These are phyloP conservation scores for Colletotrichum liriopes DNA, from an alignment of 2,329 filamentous ascomycete genomes.

Conservation along the genomic window DNA sequence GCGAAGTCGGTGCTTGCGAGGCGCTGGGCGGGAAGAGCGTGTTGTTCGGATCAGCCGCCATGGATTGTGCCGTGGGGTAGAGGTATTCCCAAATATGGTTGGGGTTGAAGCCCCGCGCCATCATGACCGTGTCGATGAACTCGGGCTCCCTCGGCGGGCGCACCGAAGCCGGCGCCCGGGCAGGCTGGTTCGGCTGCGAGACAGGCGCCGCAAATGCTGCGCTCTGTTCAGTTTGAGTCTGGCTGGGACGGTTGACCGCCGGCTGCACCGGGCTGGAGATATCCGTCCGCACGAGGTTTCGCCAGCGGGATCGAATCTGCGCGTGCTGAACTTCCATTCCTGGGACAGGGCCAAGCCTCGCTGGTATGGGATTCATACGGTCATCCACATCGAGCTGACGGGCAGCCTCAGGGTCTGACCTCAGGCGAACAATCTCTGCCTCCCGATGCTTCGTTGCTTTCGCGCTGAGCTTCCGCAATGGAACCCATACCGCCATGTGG, in stretches of 20 bases:
- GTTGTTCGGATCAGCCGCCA: constrained; percentile 35
- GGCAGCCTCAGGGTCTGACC: constrained; percentile 64
- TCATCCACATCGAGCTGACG: constrained; percentile 66
- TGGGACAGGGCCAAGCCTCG: constrained; percentile 64
- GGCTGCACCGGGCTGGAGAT: constrained; percentile 46
- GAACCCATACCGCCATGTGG: constrained; percentile 67
- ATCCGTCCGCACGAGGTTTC: constrained; percentile 61
- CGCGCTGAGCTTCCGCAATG: constrained; percentile 68
- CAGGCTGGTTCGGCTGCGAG: constrained; percentile 10
- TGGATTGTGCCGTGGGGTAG: constrained; percentile 39
- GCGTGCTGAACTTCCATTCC: constrained; percentile 64
- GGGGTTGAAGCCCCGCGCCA: constrained; percentile 35
- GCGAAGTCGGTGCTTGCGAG: constrained; percentile 5
- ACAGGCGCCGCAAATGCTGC: neutral
- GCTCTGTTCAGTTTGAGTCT: constrained; percentile 7
- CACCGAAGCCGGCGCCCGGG: neutral
- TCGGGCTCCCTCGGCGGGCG: constrained; percentile 18
- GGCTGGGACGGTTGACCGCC: constrained; percentile 33
- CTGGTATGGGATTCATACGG: constrained; percentile 59
- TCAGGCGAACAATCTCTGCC: constrained; percentile 65
- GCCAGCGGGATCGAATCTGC: constrained; percentile 66
- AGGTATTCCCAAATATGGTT: constrained; percentile 41
- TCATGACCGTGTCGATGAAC: constrained; percentile 42
- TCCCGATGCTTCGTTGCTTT: constrained; percentile 68
- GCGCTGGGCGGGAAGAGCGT: constrained; percentile 28